Evolutionary conservation across 1,139 yeast species (phyloP), one percentile per base, ranked within the genome.

Genomic region (Sugiyamaella pinicola): DNA sequence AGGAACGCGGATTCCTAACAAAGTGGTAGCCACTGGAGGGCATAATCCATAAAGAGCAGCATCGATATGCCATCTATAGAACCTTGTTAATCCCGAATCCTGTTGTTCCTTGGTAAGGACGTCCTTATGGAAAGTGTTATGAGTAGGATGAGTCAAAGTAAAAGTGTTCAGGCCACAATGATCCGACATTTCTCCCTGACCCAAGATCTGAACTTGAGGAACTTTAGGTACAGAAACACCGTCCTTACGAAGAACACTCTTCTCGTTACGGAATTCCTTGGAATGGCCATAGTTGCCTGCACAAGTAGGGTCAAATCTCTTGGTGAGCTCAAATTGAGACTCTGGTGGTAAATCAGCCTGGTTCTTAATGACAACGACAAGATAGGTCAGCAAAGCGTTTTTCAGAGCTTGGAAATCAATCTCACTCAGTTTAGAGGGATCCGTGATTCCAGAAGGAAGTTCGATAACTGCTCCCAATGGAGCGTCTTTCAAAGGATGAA

Each of bases 11-110:
- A 88, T 82, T 5, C 96, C 96, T 54, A 88, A 76, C 57, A 88
- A 77, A 1, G 96, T 87, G 2, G 96, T 88, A 46, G 85, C 87
- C 61, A 85, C 78, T 29, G 96, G 96, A 26, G 96, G 96, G 7
- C 91, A 82, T 62, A 87, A 77, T 33, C 82, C 96, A 64, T 88
- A 88, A 48, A 88, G 78, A 4, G 96, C 96, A 44, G 93, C 85
- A 70, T 88, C 96, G 61, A 88, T 87, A 71, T 88, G 96, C 96
- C 96, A 88, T 72, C 96, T 81, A 78, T 87, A 88, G 69, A 84
- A 88, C 61, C 95, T 78, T 1, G 96, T 88, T 68, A 79, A 78
- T 53, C 83, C 81, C 28, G 79, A 74, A 2, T 78, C 77, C 62
- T 85, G 81, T 58, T 86, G 82, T 29, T 79, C 79, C 26, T 79